Evolutionary conservation across 495 filamentous ascomycete genomes (phyloP).

Genomic region (Pseudevernia furfuracea): DNA sequence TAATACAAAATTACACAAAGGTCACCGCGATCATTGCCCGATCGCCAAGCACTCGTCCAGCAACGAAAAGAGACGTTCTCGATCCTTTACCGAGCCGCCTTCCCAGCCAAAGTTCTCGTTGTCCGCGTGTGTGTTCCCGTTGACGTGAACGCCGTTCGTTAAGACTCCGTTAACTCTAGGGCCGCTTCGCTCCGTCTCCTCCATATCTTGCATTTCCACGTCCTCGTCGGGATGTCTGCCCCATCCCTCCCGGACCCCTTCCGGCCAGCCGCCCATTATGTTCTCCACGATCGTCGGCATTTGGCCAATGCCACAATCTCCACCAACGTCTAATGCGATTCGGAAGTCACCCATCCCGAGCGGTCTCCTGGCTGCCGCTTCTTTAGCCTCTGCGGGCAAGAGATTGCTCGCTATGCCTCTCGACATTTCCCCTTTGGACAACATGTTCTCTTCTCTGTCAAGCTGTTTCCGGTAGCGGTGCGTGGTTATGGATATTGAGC

Average conservation of each 20-base stretch:
- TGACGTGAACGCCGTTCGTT: conserved; percentile 30
- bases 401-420: conserved; percentile 56
- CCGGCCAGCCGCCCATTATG: conserved; percentile 64
- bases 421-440: conserved; percentile 58
- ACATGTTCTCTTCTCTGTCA: conserved; percentile 62
- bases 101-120: conserved; percentile 55
- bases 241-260: conserved; percentile 62
- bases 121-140: conserved; percentile 25
- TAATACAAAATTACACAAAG: background rate
- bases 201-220: conserved; percentile 19
- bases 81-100: conserved; percentile 55
- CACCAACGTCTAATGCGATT: conserved; percentile 59
- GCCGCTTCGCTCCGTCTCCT: conserved; percentile 28
- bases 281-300: conserved; percentile 67
- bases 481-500: conserved; percentile 44
- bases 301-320: conserved; percentile 63
- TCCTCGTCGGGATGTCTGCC: conserved; percentile 22
- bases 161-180: conserved; percentile 20
- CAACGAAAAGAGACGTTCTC: conserved; percentile 55
- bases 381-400: conserved; percentile 67
- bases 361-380: conserved; percentile 47
- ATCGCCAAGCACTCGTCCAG: conserved; percentile 57
- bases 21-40: conserved; percentile 33
- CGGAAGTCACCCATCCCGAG: conserved; percentile 74
- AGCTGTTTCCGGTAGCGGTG: conserved; percentile 66